phyloP scores from a whole-genome alignment of 768 basidiomycete genomes.

The Tulasnella sp. region DNA sequence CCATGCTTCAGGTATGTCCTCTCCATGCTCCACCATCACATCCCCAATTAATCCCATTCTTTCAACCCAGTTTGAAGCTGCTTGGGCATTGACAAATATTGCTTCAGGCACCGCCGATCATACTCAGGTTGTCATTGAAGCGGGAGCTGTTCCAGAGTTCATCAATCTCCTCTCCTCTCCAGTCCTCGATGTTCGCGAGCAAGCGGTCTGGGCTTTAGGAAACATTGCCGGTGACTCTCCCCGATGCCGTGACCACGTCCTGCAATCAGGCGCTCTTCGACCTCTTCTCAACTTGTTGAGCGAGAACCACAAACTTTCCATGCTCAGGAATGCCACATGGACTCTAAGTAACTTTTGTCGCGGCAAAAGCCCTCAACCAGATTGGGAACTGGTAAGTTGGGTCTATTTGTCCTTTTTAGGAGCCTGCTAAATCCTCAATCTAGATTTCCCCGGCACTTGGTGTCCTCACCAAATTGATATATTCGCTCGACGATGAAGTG shows the following conservation, averaged over 20 bases:
- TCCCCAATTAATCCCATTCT: too few relatives aligned
- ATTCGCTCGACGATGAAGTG: slow-evolving; percentile 97
- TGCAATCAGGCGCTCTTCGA: slow-evolving; percentile 82
- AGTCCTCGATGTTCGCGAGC: slow-evolving; percentile 93
- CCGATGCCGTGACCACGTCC: slow-evolving; percentile 90
- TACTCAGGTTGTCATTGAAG: slow-evolving; percentile 92
- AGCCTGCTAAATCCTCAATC: not conserved
- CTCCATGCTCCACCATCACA: not conserved
- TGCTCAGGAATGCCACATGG: slow-evolving; percentile 98
- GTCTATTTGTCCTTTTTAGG: not conserved
- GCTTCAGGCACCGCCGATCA: slow-evolving; percentile 97
- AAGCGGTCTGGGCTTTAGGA: slow-evolving; percentile 98
- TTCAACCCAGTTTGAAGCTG: slow-evolving; percentile 74
- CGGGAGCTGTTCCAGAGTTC: slow-evolving; percentile 91
- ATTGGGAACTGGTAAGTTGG: slow-evolving; percentile 80
- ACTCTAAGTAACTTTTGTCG: slow-evolving; percentile 98
- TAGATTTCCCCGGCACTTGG: slow-evolving; percentile 95
- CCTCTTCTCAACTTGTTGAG: slow-evolving; percentile 82
- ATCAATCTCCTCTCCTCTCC: slow-evolving; percentile 91
- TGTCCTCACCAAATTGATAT: slow-evolving; percentile 96
- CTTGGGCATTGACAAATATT: slow-evolving; percentile 96
- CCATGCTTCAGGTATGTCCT: slow-evolving; percentile 32
- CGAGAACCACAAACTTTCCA: slow-evolving; percentile 97
- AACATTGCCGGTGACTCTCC: slow-evolving; percentile 99
- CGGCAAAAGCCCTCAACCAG: slow-evolving; percentile 94